These are phyloP conservation scores for Zymoseptoria ardabiliae DNA, from an alignment of 2,329 filamentous ascomycete species.

Conservation along the genomic window DNA sequence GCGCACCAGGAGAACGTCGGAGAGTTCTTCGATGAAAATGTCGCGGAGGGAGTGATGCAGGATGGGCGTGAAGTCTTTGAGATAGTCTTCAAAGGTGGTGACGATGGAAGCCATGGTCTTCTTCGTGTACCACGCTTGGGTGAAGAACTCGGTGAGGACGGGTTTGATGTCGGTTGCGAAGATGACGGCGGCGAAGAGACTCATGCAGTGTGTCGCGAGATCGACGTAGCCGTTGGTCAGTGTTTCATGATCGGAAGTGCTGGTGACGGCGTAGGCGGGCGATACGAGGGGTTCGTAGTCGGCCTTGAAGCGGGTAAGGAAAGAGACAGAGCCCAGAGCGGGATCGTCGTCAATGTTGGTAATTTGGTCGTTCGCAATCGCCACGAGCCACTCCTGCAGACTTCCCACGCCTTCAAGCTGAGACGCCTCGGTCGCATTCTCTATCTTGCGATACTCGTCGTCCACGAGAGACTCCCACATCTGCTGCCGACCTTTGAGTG, in stretches of 20 bases:
- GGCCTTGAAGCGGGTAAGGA: constrained; percentile 77
- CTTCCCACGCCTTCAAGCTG: constrained; percentile 66
- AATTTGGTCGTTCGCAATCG: constrained; percentile 96
- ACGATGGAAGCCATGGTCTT: constrained; percentile 90
- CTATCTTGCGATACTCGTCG: constrained; percentile 72
- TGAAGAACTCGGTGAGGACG: constrained; percentile 81
- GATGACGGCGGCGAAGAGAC: constrained; percentile 76
- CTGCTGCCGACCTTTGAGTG: constrained; percentile 73
- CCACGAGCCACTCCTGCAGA: constrained; percentile 83
- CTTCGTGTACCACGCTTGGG: constrained; percentile 75
- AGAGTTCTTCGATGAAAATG: constrained; percentile 87
- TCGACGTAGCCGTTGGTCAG: constrained; percentile 92
- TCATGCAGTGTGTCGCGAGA: constrained; percentile 86
- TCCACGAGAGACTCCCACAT: constrained; percentile 84
- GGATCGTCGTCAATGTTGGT: constrained; percentile 83
- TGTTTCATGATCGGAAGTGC: constrained; percentile 62
- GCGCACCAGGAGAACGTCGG: constrained; percentile 78
- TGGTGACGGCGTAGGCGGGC: constrained; percentile 66
- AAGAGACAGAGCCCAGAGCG: constrained; percentile 67
- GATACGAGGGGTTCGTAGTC: constrained; percentile 77
- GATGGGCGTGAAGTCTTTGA: constrained; percentile 71
- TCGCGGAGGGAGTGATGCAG: constrained; percentile 82
- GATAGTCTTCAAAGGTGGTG: constrained; percentile 91
- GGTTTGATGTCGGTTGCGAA: constrained; percentile 79
- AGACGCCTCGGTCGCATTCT: constrained; percentile 47